phyloP scores from a whole-genome alignment of 768 basidiomycete genomes.

The Suillus tomentosus region DNA sequence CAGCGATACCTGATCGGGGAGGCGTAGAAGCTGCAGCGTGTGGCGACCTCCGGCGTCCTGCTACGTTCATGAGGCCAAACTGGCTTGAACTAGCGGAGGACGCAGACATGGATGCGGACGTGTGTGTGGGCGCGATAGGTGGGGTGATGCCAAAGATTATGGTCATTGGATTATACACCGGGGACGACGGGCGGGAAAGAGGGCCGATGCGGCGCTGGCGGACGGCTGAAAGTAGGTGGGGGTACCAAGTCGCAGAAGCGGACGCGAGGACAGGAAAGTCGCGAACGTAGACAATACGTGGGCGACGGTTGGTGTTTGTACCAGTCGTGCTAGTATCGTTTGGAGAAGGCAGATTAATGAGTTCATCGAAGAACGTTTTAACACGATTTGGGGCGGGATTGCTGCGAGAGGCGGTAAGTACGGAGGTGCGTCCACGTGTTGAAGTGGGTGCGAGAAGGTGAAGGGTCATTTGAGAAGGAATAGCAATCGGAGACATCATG shows the following conservation, averaged over 20 bases:
- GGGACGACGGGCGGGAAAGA: conserved; percentile 58
- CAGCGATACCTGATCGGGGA: conserved; percentile 43
- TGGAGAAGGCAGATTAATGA: conserved; percentile 62
- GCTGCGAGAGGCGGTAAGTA: conserved; percentile 42
- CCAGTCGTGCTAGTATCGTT: conserved; percentile 29
- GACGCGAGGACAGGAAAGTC: conserved; percentile 78
- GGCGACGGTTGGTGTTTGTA: conserved; percentile 36
- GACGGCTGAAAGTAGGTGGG: conserved; percentile 77
- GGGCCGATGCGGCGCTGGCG: conserved; percentile 71
- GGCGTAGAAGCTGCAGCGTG: conserved; percentile 32
- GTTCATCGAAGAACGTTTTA: conserved; percentile 73
- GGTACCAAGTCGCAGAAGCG: conserved; percentile 78
- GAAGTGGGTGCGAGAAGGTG: conserved; percentile 43
- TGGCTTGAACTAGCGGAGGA: conserved; percentile 26
- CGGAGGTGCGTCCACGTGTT: conserved; percentile 37
- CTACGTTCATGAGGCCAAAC: conserved; percentile 44
- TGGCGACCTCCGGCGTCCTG: conserved; percentile 45
- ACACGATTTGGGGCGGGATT: conserved; percentile 54
- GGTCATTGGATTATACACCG: conserved; percentile 68
- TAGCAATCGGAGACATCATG: conserved; percentile 44
- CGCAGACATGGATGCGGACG: conserved; percentile 10
- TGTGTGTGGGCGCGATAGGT: conserved; percentile 44
- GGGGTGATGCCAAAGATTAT: conserved; percentile 91
- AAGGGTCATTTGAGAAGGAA: conserved; percentile 49
- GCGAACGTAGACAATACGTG: conserved; percentile 82